Conservation (phyloP, 306 rosid genomes). For the Quercus ilex region DNA sequence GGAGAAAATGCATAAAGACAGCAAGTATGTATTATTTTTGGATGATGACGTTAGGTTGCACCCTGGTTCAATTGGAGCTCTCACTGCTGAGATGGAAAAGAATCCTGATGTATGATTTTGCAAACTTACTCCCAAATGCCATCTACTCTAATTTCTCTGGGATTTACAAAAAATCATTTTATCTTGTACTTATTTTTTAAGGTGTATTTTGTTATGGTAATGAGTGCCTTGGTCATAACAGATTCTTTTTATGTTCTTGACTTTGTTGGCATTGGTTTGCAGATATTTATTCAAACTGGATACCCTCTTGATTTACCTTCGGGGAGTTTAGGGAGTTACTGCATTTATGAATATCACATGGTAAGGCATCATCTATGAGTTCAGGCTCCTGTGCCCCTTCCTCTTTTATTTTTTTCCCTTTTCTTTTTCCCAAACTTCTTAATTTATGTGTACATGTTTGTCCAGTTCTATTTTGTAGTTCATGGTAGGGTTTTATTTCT, state of each 20-base stretch:
- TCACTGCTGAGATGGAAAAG: slow-evolving; percentile 79
- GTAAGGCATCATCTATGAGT: slow-evolving; percentile 36
- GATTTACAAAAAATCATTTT: background rate
- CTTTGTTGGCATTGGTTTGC: slow-evolving; percentile 33
- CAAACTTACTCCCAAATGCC: background rate
- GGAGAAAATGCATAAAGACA: slow-evolving; percentile 79
- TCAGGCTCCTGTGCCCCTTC: background rate
- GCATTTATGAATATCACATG: slow-evolving; percentile 99
- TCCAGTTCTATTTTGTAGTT: background rate
- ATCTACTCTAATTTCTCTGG: background rate
- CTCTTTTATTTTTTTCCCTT: background rate
- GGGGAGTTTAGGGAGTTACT: slow-evolving; percentile 96
- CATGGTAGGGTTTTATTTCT: background rate
- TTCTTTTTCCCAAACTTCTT: background rate
- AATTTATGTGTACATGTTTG: background rate
- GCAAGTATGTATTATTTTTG: slow-evolving; percentile 82
- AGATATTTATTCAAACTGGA: slow-evolving; percentile 99
- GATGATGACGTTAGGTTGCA: slow-evolving; percentile 96
- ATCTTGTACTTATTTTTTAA: background rate
- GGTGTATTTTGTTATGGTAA: slow-evolving; percentile 2
- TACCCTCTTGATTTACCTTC: slow-evolving; percentile 99
- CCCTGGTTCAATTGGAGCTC: slow-evolving; percentile 95
- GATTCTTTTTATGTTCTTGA: slow-evolving; percentile 19
- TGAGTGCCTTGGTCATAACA: background rate
- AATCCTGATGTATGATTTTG: slow-evolving; percentile 66